Conservation (phyloP, 2,329 filamentous ascomycete species). For the Bisporella sp. region DNA sequence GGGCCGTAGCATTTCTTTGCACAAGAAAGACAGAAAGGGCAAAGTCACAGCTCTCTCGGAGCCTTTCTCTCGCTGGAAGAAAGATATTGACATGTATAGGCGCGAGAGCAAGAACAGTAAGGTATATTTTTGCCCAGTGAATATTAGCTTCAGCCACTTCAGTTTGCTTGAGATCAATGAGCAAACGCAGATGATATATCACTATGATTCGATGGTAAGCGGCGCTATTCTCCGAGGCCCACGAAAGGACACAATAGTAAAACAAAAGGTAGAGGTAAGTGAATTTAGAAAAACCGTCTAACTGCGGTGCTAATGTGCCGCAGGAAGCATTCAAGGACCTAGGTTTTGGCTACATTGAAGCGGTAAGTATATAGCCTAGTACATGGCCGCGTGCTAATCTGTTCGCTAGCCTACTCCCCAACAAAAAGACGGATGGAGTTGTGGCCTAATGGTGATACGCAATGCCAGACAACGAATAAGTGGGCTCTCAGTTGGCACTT, state of each 20-base stretch:
- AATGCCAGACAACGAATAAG: conserved; percentile 16
- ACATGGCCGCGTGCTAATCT: conserved; percentile 9
- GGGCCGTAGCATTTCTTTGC: conserved; percentile 14
- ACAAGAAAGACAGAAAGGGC: conserved; percentile 12
- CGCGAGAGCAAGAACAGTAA: conserved; percentile 7
- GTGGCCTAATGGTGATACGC: conserved; percentile 16
- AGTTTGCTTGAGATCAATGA: conserved; percentile 25
- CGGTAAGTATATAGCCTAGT: conserved; percentile 18
- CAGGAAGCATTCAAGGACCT: conserved; percentile 21
- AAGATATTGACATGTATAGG: conserved; percentile 11
- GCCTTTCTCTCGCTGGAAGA: conserved; percentile 10
- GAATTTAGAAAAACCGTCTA: conserved; percentile 2
- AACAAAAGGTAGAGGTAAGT: conserved; percentile 11
- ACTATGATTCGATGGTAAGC: conserved; percentile 20
- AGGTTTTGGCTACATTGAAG: conserved; percentile 18
- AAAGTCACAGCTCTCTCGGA: conserved; percentile 9
- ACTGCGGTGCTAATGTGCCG: conserved; percentile 5
- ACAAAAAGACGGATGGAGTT: conserved; percentile 18
- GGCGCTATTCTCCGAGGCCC: conserved; percentile 7
- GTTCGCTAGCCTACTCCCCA: conserved; percentile 7
- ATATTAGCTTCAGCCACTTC: conserved; percentile 19
- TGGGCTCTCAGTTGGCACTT: conserved; percentile 13
- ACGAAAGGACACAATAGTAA: conserved; percentile 8
- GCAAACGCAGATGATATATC: conserved; percentile 17
- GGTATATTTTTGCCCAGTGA: conserved; percentile 14